Evolutionary conservation across 495 filamentous ascomycete species (phyloP), one percentile per base, ranked within the genome.

Genomic region (Penicillium robsamsonii): DNA sequence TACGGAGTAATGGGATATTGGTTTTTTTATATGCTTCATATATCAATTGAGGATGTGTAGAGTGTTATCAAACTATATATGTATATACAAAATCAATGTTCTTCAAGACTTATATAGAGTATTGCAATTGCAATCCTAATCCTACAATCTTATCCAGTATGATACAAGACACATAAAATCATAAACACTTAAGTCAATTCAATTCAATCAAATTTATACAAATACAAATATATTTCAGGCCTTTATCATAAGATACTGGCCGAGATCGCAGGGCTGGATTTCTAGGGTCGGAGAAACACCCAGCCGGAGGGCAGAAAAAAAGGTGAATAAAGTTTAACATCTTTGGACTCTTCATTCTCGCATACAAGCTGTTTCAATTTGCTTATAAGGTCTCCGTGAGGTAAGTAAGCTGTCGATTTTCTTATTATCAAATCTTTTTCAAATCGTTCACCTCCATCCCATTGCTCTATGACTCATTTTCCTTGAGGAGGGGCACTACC

Each of bases 341-440:
- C 46, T 52, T 40, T n/a, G 15, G 31, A 53, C 50, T 27, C 22
- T 57, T 42, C 37, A 43, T 42, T 50, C 41, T 30, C 42, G 17
- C 51, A 53, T 58, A 62, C 42, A 59, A 52, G 38, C 29, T 30
- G 33, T 2, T 22, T 22, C 22, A 17, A 66, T 62, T 65, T 64
- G 56, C 58, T 61, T 69, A 57, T 70, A 63, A 58, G 61, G 59
- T 68, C 52, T 68, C 64, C 70, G 59, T 44, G 68, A 71, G 68
- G 70, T 73, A 37, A 68, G 70, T 64, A 33, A 29, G 41, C 40
- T 29, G 42, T 46, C 31, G 3, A 22, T 24, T 51, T 43, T 27
- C 44, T 46, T 35, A 45, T 50, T 37, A 7, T 13, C 17, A 17
- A 33, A 4, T 17, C 25, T 41, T 20, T 37, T 2, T 2, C 15